Percentiles rank a stretch among this genome's conserved stretches.
phyloP scores from a whole-genome alignment of 2,329 filamentous ascomycete species.

The Aspergillus novofumigatus region DNA sequence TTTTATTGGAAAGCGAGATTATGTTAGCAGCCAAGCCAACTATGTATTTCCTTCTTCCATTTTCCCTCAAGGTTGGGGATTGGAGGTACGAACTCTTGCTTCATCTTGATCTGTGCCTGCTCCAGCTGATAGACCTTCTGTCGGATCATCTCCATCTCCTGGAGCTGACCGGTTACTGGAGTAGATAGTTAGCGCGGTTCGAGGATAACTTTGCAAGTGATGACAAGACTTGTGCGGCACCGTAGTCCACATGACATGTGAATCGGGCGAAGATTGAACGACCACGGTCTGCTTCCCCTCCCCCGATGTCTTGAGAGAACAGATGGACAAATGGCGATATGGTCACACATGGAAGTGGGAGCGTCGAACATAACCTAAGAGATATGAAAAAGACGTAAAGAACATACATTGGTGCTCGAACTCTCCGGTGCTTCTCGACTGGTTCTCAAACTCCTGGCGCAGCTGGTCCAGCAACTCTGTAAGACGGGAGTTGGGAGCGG shows the following conservation, averaged over 20 bases:
- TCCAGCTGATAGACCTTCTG: constrained; percentile 93
- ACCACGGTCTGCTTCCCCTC: neutral
- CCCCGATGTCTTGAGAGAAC: neutral
- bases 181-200: constrained; percentile 9
- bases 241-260: neutral
- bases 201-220: neutral
- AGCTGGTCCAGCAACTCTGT: constrained; percentile 90
- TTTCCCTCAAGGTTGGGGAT: neutral
- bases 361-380: neutral
- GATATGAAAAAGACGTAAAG: constrained; percentile 4
- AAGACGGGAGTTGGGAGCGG: constrained; percentile 67
- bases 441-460: constrained; percentile 83
- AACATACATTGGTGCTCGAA: constrained; percentile 91
- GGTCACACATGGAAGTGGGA: neutral
- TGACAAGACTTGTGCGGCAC: neutral
- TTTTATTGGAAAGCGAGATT: neutral
- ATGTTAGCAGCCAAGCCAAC: constrained; percentile 13
- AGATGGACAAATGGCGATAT: neutral
- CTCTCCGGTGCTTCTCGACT: constrained; percentile 74
- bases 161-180: constrained; percentile 80
- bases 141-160: constrained; percentile 91
- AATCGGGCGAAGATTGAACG: neutral
- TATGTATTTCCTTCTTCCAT: neutral
- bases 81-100: constrained; percentile 69
- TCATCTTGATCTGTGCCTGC: constrained; percentile 80